phyloP scores from a whole-genome alignment of 2,329 filamentous ascomycete genomes.

The Aspergillus sclerotialis region DNA sequence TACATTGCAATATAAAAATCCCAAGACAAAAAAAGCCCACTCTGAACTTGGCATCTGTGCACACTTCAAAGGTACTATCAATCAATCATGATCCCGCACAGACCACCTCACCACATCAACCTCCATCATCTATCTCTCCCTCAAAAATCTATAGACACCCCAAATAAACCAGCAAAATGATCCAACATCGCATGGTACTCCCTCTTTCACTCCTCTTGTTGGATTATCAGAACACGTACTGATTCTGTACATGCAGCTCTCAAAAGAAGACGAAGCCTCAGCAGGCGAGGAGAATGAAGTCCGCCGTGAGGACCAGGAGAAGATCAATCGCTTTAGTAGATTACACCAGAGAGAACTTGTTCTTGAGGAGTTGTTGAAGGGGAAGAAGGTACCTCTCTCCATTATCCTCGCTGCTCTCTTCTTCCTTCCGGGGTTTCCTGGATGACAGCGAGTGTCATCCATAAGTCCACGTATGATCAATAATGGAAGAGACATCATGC shows the following conservation, averaged over 20 bases:
- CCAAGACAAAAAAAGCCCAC: neutral
- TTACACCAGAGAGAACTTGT: conserved; percentile 78
- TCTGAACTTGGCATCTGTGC: neutral
- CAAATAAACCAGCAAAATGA: conserved; percentile 29
- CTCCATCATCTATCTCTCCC: neutral
- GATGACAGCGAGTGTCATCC: neutral
- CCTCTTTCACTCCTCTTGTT: neutral
- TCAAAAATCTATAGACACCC: neutral
- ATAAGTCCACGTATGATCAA: too few relatives aligned
- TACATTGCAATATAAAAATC: neutral
- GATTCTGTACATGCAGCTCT: too few relatives aligned
- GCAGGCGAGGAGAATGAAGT: conserved; percentile 81
- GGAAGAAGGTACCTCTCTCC: conserved; percentile 54
- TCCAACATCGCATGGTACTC: conserved; percentile 56
- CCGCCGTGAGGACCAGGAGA: conserved; percentile 93
- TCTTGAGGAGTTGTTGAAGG: conserved; percentile 72
- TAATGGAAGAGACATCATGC: conserved; percentile 1
- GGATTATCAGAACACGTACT: neutral
- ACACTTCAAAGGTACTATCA: conserved; percentile 1
- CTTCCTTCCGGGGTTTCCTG: neutral
- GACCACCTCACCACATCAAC: conserved; percentile 15
- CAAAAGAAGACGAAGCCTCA: conserved; percentile 80
- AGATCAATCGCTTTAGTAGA: conserved; percentile 96
- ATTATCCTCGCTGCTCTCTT: neutral
- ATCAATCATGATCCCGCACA: conserved; percentile 13